Conservation (phyloP, 805 yeast genomes). For the Metschnikowia continentalis region DNA sequence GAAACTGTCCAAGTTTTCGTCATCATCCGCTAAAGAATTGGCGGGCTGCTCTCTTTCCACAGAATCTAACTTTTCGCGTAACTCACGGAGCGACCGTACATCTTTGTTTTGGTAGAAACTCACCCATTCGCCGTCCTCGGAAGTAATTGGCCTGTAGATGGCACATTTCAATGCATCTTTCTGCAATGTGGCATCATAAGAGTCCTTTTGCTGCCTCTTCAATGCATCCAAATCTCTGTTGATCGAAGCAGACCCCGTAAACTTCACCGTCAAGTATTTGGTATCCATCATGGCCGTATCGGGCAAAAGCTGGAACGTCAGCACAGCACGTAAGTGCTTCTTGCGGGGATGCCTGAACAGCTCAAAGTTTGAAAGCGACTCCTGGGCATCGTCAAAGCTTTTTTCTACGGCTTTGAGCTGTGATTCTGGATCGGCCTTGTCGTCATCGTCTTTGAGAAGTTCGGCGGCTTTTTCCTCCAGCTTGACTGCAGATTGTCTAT, state of each 20-base stretch:
- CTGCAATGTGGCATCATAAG: constrained; percentile 29
- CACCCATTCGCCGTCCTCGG: constrained; percentile 75
- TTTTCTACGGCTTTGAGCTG: constrained; percentile 70
- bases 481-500: constrained; percentile 40
- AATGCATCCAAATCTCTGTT: constrained; percentile 31
- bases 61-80: constrained; percentile 29
- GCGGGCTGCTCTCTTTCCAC: constrained; percentile 43
- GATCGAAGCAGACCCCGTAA: constrained; percentile 54
- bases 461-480: constrained; percentile 24
- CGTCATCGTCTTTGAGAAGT: constrained; percentile 17
- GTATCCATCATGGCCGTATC: constrained; percentile 90
- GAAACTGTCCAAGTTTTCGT: constrained; percentile 38
- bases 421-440: constrained; percentile 50
- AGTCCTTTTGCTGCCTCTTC: constrained; percentile 25
- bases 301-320: constrained; percentile 78
- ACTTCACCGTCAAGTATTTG: constrained; percentile 59
- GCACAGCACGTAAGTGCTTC: constrained; percentile 66
- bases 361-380: constrained; percentile 35
- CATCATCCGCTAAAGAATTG: constrained; percentile 43
- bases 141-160: constrained; percentile 67
- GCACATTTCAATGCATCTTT: constrained; percentile 48
- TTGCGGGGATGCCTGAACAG: constrained; percentile 73
- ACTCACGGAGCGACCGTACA: constrained; percentile 20
- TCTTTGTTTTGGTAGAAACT: constrained; percentile 43
- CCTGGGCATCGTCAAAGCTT: constrained; percentile 64